These are phyloP conservation scores for Eucalyptus sp. DNA, from an alignment of 345 rosid genomes.

Conservation along the genomic window DNA sequence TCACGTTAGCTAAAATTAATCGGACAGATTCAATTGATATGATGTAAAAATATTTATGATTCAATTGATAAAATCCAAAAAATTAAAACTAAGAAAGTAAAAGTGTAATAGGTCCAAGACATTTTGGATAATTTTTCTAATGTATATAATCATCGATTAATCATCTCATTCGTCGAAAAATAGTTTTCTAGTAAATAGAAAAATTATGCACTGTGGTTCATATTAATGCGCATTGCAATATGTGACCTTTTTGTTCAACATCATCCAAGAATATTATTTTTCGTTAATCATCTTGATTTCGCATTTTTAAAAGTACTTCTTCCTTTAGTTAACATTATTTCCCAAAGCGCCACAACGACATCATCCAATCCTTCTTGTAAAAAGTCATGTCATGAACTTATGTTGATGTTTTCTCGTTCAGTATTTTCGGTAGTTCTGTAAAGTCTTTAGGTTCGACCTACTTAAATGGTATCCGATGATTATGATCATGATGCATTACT, in stretches of 20 bases:
- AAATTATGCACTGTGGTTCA: background rate
- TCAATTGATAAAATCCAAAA: fast-evolving
- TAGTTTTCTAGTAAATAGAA: background rate
- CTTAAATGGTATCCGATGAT: background rate
- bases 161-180: background rate
- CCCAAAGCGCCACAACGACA: fast-evolving
- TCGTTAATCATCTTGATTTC: background rate
- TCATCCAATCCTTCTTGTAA: no score
- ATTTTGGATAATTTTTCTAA: background rate
- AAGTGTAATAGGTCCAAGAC: background rate
- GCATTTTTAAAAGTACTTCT: background rate
- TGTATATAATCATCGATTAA: background rate
- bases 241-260: background rate
- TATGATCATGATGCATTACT: fast-evolving
- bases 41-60: fast-evolving
- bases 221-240: background rate
- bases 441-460: fast-evolving
- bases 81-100: fast-evolving
- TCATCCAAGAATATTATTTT: background rate
- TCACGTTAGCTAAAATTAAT: background rate
- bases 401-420: background rate
- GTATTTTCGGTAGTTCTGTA: fast-evolving
- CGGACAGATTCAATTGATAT: fast-evolving
- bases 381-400: background rate
- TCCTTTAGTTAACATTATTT: background rate